Conservation (phyloP, 192 early-diverging fungal species). For the Rhizophlyctis rosea region DNA sequence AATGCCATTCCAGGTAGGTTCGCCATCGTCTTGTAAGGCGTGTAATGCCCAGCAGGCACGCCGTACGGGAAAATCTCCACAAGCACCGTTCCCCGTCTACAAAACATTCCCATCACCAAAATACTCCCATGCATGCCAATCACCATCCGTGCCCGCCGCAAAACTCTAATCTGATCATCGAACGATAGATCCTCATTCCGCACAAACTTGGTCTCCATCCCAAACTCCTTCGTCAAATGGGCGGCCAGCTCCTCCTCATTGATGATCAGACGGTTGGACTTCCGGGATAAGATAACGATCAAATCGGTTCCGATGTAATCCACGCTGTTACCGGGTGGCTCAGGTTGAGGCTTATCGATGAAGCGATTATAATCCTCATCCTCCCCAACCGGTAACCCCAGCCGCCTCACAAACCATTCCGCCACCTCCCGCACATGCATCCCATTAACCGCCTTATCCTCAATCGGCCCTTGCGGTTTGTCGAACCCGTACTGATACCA, state of each 20-base stretch:
- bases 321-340: conserved; percentile 3
- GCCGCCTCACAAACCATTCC: conserved; percentile 36
- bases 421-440: conserved; percentile 44
- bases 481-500: conserved; percentile 57
- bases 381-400: conserved; percentile 30
- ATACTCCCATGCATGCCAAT: conserved; percentile 54
- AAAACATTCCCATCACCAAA: conserved; percentile 53
- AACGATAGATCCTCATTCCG: conserved; percentile 45
- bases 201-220: conserved; percentile 37
- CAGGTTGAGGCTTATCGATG: background rate
- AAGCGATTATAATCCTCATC: conserved; percentile 32
- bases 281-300: conserved; percentile 46
- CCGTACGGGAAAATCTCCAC: conserved; percentile 49
- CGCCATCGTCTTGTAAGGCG: conserved; percentile 46
- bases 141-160: conserved; percentile 45
- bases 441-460: conserved; percentile 41
- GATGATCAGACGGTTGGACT: conserved; percentile 41
- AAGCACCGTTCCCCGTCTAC: conserved; percentile 45
- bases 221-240: conserved; percentile 23
- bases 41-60: conserved; percentile 48
- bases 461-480: conserved; percentile 44
- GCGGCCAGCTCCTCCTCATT: conserved; percentile 39
- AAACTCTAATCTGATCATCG: conserved; percentile 46
- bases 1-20: conserved; percentile 46
- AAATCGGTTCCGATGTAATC: conserved; percentile 32